phyloP scores from a whole-genome alignment of 129 eudicot species.

The Chrysanthemum lavandulifolium region DNA sequence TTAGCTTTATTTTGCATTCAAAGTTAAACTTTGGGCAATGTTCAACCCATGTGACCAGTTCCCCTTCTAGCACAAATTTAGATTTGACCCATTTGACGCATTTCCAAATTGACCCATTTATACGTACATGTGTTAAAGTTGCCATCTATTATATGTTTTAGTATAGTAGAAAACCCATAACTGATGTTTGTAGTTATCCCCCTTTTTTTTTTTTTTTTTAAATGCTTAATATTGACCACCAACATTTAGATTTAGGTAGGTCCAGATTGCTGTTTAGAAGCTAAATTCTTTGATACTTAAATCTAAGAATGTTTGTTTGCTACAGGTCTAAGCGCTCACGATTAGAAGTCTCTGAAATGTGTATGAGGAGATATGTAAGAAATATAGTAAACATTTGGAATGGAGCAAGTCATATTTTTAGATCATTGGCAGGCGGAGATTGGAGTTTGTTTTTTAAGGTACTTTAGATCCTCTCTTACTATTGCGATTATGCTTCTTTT shows the following conservation, averaged over 20 bases:
- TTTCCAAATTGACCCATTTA: too few relatives aligned
- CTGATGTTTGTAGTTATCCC: background rate
- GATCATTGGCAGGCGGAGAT: conserved; percentile 65
- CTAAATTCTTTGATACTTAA: background rate
- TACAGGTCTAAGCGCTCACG: conserved; percentile 20
- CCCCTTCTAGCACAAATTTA: too few relatives aligned
- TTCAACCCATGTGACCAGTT: too few relatives aligned
- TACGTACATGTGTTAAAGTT: too few relatives aligned
- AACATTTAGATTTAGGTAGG: background rate
- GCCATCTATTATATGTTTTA: too few relatives aligned
- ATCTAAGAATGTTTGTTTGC: background rate
- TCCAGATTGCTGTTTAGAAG: background rate
- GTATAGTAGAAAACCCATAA: background rate
- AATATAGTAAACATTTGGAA: conserved; percentile 46
- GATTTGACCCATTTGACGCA: too few relatives aligned
- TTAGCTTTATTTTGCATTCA: too few relatives aligned
- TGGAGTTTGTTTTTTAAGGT: conserved; percentile 78
- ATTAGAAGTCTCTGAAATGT: conserved; percentile 58
- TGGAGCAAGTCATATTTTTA: conserved; percentile 29
- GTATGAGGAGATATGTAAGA: conserved; percentile 34
- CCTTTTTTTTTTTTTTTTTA: too few relatives aligned
- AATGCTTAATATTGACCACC: background rate
- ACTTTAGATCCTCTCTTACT: conserved; percentile 13
- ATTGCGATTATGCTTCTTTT: background rate
- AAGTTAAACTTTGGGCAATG: too few relatives aligned